Percentiles rank a stretch among this genome's conserved stretches.
These are phyloP conservation scores for Colletotrichum sp. DNA, from an alignment of 2,329 filamentous ascomycete species.

Conservation along the genomic window DNA sequence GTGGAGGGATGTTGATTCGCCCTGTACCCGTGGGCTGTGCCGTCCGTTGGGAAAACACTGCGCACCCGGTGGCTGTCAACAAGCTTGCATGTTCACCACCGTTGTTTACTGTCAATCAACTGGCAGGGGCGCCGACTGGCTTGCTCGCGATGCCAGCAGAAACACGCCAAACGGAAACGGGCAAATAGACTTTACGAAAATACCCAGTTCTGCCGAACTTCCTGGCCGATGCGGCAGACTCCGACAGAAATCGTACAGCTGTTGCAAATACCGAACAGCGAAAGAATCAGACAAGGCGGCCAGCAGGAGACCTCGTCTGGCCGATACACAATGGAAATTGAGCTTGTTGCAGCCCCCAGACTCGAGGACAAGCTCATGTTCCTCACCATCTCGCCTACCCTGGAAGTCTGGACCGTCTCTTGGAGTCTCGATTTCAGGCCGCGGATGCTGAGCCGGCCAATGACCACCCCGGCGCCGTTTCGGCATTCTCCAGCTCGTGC, in stretches of 20 bases:
- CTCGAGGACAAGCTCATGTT: neutral
- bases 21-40: neutral
- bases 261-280: neutral
- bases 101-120: neutral
- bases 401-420: neutral
- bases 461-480: constrained; percentile 7
- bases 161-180: neutral
- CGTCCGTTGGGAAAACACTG: neutral
- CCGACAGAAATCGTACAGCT: neutral
- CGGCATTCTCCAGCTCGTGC: neutral
- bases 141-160: neutral
- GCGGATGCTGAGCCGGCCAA: neutral
- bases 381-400: constrained; percentile 11
- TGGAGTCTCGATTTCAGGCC: neutral
- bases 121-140: neutral
- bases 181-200: neutral
- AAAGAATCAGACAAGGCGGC: neutral
- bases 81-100: neutral
- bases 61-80: neutral
- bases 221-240: neutral
- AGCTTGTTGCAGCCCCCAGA: neutral
- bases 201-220: neutral
- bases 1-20: neutral
- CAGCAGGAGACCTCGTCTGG: neutral
- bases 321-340: constrained; percentile 4